A percentile compares a stretch with the other conserved stretches of the same genome.
phyloP scores from a whole-genome alignment of 306 rosid genomes.

The Acacia melanoxylon region DNA sequence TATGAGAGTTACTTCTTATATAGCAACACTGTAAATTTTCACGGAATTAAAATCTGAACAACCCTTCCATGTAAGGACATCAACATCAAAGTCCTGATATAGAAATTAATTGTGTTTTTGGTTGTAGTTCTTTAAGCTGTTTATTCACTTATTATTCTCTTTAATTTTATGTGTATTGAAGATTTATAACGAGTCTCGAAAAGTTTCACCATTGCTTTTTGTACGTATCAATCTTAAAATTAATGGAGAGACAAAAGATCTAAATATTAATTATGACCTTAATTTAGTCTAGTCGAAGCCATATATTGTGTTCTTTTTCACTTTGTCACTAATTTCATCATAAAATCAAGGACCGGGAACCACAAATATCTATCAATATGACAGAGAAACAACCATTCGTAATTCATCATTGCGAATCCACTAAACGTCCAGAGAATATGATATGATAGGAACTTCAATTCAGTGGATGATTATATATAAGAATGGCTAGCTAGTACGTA shows the following conservation, averaged over 20 bases:
- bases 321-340: slow-evolving; percentile 6
- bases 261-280: not conserved
- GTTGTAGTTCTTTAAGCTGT: not conserved
- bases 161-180: not conserved
- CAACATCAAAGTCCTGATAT: not conserved
- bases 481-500: not conserved
- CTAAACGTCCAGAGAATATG: slow-evolving; percentile 36
- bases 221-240: not conserved
- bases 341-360: slow-evolving; percentile 24
- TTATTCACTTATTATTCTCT: not conserved
- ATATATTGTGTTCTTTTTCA: not conserved
- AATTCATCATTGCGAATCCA: slow-evolving; percentile 33
- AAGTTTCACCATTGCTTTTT: not conserved
- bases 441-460: slow-evolving; percentile 28
- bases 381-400: slow-evolving; percentile 29
- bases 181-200: not conserved
- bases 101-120: not conserved
- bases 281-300: not conserved
- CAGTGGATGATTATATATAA: slow-evolving; percentile 1
- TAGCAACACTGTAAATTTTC: slow-evolving; percentile 20
- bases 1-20: slow-evolving; percentile 14
- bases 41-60: not conserved
- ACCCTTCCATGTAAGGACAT: not conserved
- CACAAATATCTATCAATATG: slow-evolving; percentile 18
- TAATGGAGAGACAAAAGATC: slow-evolving; percentile 21